A percentile compares a stretch with the other conserved stretches of the same genome.
Conservation (phyloP, 495 filamentous ascomycete species). For the Acidiella bohemica region DNA sequence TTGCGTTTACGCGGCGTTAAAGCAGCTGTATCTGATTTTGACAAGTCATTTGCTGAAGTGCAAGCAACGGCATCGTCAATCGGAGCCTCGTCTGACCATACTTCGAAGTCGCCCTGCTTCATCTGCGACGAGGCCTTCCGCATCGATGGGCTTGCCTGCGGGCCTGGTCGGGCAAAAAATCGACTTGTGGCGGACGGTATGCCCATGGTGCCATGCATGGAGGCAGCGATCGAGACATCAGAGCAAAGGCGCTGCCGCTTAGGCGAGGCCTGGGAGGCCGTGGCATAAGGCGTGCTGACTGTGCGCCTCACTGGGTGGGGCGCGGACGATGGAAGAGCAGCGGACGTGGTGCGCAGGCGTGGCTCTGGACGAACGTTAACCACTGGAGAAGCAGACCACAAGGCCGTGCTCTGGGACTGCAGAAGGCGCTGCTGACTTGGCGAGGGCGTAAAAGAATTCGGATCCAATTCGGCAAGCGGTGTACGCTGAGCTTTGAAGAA, state of each 20-base stretch:
- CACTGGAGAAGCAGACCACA: slow-evolving; percentile 35
- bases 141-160: slow-evolving; percentile 39
- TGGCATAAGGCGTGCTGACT: slow-evolving; percentile 4
- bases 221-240: slow-evolving; percentile 31
- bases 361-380: slow-evolving; percentile 32
- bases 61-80: slow-evolving; percentile 47
- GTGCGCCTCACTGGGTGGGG: slow-evolving; percentile 25
- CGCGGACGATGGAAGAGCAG: slow-evolving; percentile 17
- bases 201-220: slow-evolving; percentile 7
- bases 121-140: slow-evolving; percentile 35
- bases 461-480: slow-evolving; percentile 74
- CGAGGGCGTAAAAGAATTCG: slow-evolving; percentile 66
- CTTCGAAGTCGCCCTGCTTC: slow-evolving; percentile 39
- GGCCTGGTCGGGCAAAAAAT: slow-evolving; percentile 38
- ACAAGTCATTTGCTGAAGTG: slow-evolving; percentile 27
- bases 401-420: slow-evolving; percentile 34
- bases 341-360: slow-evolving; percentile 17
- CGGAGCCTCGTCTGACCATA: slow-evolving; percentile 55
- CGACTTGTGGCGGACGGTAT: slow-evolving; percentile 35
- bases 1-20: slow-evolving; percentile 23
- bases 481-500: slow-evolving; percentile 68
- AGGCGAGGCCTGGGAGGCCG: slow-evolving; percentile 19
- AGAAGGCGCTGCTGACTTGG: slow-evolving; percentile 52
- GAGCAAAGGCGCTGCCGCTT: slow-evolving; percentile 54
- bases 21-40: slow-evolving; percentile 4